These are phyloP conservation scores for Delonix regia DNA, from an alignment of 306 rosid genomes.

Conservation along the genomic window DNA sequence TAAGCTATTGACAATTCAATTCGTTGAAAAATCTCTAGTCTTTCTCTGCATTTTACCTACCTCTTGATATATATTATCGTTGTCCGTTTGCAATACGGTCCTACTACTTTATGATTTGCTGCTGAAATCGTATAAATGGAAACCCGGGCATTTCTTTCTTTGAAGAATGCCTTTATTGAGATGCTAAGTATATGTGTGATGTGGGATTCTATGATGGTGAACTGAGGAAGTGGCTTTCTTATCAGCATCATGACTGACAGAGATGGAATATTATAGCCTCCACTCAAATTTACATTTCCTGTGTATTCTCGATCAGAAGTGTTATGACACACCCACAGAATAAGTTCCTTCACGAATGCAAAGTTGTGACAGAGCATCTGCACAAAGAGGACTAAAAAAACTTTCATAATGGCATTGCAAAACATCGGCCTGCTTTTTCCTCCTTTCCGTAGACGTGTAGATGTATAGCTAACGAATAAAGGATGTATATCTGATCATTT, in stretches of 20 bases:
- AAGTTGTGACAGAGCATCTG: constrained; percentile 51
- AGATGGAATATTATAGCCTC: constrained; percentile 44
- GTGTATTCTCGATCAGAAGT: constrained; percentile 42
- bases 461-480: constrained; percentile 37
- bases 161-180: constrained; percentile 1
- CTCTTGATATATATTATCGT: not conserved
- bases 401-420: constrained; percentile 22
- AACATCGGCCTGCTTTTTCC: constrained; percentile 21
- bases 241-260: constrained; percentile 44
- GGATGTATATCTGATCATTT: constrained; percentile 30
- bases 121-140: not conserved
- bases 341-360: constrained; percentile 42
- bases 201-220: constrained; percentile 39
- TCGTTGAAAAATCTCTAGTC: not conserved
- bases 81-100: too few relatives aligned
- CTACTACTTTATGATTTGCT: not conserved
- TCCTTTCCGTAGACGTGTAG: not conserved
- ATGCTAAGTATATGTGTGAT: constrained; percentile 17
- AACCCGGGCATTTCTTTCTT: not conserved
- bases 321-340: constrained; percentile 39
- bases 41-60: too few relatives aligned
- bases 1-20: not conserved
- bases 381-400: constrained; percentile 14
- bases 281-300: constrained; percentile 35
- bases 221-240: constrained; percentile 48